Percentiles rank a stretch among this genome's conserved stretches.
phyloP scores from a whole-genome alignment of 192 early-diverging fungal species.

The Backusella parvicylindrica region DNA sequence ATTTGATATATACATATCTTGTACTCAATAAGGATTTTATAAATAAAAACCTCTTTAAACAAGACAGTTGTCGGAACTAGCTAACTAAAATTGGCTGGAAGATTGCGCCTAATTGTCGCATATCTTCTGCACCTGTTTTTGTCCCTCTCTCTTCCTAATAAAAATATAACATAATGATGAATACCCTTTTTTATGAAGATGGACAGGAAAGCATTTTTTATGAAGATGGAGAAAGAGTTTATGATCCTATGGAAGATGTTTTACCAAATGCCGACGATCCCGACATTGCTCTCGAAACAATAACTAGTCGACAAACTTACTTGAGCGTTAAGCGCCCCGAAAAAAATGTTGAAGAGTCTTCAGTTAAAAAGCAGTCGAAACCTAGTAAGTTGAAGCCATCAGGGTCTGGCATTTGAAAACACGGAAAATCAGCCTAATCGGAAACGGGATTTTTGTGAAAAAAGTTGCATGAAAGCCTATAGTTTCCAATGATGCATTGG shows the following conservation, averaged over 20 bases:
- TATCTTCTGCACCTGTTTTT: conserved; percentile 3
- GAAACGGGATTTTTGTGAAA: too few relatives aligned
- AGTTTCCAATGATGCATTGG: too few relatives aligned
- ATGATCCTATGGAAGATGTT: neutral
- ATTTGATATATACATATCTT: too few relatives aligned
- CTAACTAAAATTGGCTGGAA: too few relatives aligned
- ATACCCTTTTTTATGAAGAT: conserved; percentile 4
- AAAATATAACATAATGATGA: conserved; percentile 9
- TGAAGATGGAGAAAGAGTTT: neutral
- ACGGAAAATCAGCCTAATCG: too few relatives aligned
- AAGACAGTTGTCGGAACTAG: too few relatives aligned
- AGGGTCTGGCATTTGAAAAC: too few relatives aligned
- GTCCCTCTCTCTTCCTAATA: conserved; percentile 9
- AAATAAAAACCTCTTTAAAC: too few relatives aligned
- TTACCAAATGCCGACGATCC: neutral
- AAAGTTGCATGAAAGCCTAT: too few relatives aligned
- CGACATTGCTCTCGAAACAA: neutral
- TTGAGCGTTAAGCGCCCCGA: conserved; percentile 8
- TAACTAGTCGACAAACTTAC: conserved; percentile 8
- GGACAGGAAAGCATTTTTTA: neutral
- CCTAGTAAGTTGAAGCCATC: too few relatives aligned
- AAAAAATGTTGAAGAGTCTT: neutral
- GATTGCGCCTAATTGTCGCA: conserved; percentile 11
- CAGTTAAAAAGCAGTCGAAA: conserved; percentile 12
- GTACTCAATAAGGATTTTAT: too few relatives aligned